These are phyloP conservation scores for Tetraselmis striata DNA, from an alignment of 139 green algal species.

Conservation along the genomic window DNA sequence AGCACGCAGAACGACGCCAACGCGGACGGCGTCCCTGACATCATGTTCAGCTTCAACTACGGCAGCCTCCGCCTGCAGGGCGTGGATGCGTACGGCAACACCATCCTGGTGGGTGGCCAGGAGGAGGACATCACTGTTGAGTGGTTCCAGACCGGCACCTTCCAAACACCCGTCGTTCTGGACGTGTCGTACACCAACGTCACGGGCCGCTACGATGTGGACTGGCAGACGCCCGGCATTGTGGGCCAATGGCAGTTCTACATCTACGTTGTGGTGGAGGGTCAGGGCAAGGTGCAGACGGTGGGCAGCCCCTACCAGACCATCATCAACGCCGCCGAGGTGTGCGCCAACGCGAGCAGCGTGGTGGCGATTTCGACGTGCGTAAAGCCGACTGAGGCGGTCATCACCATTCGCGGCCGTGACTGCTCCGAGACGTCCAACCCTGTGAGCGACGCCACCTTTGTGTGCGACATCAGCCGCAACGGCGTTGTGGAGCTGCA, in stretches of 20 bases:
- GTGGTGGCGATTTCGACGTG: not conserved
- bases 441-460: not conserved
- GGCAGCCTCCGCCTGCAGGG: not conserved
- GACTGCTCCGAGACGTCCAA: not conserved
- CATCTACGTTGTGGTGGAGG: not conserved
- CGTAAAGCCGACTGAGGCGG: not conserved
- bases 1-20: not conserved
- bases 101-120: not conserved
- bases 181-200: not conserved
- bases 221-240: not conserved
- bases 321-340: not conserved
- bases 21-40: not conserved
- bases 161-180: not conserved
- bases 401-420: not conserved
- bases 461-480: not conserved
- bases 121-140: not conserved
- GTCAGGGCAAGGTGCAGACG: not conserved
- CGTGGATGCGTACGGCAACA: not conserved
- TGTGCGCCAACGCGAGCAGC: not conserved
- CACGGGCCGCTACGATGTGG: not conserved
- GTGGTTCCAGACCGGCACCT: not conserved
- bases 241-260: not conserved
- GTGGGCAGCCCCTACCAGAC: not conserved
- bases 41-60: not conserved
- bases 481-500: not conserved